Evolutionary conservation across 2,329 filamentous ascomycete species (phyloP), one percentile per base, ranked within the genome.

Genomic region (Dothiorella sarmentorum): DNA sequence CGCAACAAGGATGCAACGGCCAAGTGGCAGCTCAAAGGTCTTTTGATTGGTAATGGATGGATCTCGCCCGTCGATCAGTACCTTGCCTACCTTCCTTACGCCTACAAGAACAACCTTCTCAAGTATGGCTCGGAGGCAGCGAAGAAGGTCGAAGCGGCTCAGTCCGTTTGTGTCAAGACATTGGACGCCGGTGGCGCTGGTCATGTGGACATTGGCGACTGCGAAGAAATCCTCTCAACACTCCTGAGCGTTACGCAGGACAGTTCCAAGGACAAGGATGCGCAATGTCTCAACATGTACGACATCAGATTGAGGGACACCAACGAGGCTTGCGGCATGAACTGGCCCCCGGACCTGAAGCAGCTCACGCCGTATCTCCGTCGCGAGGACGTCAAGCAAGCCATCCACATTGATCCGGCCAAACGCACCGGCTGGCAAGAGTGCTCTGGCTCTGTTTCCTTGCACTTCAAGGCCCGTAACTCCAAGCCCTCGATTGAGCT

Each of bases 31-130:
- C 76, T 99, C 26, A 82, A 87, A 64, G 94, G 93, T 7, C 78
- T 99, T 18, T 73, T 99, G 33, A 97, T 99, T 61, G 95, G 95
- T 57, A 99, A 99, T 71, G 94, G 93, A 37, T 99, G 95, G 94
- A 93, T 99, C 56, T 89, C 92, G 2, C 92, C 93, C 1, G 78
- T 79, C 7, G 90, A 97, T 49, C 94, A 99, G 71, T 99, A 97
- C 72, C 86, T 88, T 27, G 81, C 93, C 0, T 97, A 97, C 70
- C 78, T 97, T 9, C 82, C 86, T 27, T 97, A 85, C 67, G 87
- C 89, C 42, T 91, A 94, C 71, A 82, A 92, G 61, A 85, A 86
- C 68, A 86, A 85, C 9, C 73, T 99, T 18, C 74, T 97, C 37
- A 70, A 86, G 63, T 84, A 85, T 66, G 88, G 83, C 24, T 88